These are phyloP conservation scores for Trichophyton verrucosum DNA, from an alignment of 2,329 filamentous ascomycete genomes.

Conservation along the genomic window DNA sequence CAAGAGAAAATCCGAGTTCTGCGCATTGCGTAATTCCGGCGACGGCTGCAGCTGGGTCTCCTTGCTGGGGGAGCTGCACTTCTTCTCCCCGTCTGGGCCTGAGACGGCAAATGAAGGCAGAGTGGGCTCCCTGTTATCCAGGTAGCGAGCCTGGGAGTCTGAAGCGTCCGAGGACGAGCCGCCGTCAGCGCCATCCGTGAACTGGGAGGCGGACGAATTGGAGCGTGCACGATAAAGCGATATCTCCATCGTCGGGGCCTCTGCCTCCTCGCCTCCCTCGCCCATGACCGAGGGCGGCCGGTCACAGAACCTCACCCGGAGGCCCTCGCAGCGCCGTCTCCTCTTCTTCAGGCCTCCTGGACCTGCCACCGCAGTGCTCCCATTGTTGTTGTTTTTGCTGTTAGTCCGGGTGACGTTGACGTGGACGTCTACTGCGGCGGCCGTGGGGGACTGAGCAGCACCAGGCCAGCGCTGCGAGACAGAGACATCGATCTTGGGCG, in stretches of 20 bases:
- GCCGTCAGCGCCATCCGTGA: conserved; percentile 8
- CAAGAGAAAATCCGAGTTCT: conserved; percentile 25
- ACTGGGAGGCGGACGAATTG: conserved; percentile 9
- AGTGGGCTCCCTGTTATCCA: neutral
- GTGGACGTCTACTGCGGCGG: conserved; percentile 4
- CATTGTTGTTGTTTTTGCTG: neutral
- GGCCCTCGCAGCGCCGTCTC: conserved; percentile 47
- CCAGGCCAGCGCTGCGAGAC: conserved; percentile 22
- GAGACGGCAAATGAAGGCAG: conserved; percentile 8
- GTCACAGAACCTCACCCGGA: conserved; percentile 63
- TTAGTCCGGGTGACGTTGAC: conserved; percentile 8
- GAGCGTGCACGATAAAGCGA: conserved; percentile 12
- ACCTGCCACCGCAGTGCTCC: conserved; percentile 8
- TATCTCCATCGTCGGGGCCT: conserved; percentile 59
- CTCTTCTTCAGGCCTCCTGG: conserved; percentile 15
- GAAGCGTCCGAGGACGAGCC: neutral
- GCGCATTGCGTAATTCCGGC: conserved; percentile 23
- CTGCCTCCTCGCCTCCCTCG: conserved; percentile 78
- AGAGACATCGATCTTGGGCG: conserved; percentile 26
- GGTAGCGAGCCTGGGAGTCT: neutral
- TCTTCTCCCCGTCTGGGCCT: neutral
- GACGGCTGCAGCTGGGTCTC: conserved; percentile 4
- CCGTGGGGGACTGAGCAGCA: conserved; percentile 19
- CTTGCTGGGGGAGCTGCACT: neutral
- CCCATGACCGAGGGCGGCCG: conserved; percentile 70